Percentiles rank a stretch among this genome's conserved stretches.
Evolutionary conservation across 768 basidiomycete species (phyloP).

Genomic region (Podaxis sp.): DNA sequence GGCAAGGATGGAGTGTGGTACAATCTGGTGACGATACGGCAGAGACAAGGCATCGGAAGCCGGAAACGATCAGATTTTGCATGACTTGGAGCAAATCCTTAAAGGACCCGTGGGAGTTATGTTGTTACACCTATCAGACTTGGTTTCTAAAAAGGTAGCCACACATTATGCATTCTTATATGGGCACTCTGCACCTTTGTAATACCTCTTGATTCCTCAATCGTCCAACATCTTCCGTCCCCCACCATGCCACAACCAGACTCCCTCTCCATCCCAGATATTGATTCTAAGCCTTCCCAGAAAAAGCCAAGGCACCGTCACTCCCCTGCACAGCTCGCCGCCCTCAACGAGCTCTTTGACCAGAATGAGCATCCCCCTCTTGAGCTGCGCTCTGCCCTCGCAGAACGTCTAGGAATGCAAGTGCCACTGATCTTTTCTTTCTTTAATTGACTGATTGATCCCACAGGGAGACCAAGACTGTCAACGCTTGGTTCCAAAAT

Average conservation of each 20-base stretch:
- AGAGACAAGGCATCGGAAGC: conserved; percentile 8
- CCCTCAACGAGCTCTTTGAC: conserved; percentile 78
- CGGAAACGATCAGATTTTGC: conserved; percentile 12
- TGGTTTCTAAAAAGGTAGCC: conserved; percentile 9
- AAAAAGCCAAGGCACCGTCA: conserved; percentile 85
- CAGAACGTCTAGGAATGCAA: conserved; percentile 75
- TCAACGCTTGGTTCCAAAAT: conserved; percentile 87
- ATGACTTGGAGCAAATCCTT: conserved; percentile 6
- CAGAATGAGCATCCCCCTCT: conserved; percentile 73
- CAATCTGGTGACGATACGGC: background rate
- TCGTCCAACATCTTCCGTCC: conserved; percentile 17
- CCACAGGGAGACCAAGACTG: conserved; percentile 78
- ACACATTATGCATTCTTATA: conserved; percentile 22
- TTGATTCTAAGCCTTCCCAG: conserved; percentile 35
- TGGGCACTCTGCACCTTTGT: conserved; percentile 27
- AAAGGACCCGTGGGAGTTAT: conserved; percentile 13
- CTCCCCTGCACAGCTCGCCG: conserved; percentile 67
- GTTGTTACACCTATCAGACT: conserved; percentile 17
- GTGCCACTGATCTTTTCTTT: conserved; percentile 29
- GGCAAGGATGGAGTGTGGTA: background rate
- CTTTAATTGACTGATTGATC: conserved; percentile 20
- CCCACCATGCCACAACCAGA: conserved; percentile 24
- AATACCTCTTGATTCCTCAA: conserved; percentile 24
- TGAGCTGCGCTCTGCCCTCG: conserved; percentile 65
- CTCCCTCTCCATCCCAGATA: conserved; percentile 24